A percentile compares a stretch with the other conserved stretches of the same genome.
phyloP scores from a whole-genome alignment of 306 rosid species.

The Sicyos edulis region DNA sequence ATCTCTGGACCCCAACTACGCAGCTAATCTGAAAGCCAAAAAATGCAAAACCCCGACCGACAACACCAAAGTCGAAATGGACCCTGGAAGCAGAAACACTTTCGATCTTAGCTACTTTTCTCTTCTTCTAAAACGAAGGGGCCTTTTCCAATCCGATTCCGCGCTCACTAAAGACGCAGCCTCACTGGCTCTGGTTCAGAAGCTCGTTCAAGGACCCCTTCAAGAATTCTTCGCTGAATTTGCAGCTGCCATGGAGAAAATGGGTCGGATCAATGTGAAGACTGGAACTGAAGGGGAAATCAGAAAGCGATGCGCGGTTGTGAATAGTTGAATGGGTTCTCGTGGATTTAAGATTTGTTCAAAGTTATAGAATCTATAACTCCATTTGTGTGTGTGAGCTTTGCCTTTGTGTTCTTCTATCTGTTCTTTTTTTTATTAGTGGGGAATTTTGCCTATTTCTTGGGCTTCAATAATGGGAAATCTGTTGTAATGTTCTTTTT shows the following conservation, averaged over 20 bases:
- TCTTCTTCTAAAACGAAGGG: slow-evolving; percentile 58
- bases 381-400: no score
- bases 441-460: no score
- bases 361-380: no score
- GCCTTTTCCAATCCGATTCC: slow-evolving; percentile 69
- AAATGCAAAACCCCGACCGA: slow-evolving; percentile 58
- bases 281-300: slow-evolving; percentile 78
- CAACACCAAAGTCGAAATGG: slow-evolving; percentile 69
- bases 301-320: slow-evolving; percentile 67
- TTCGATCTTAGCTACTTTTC: slow-evolving; percentile 69
- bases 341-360: neutral
- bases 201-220: slow-evolving; percentile 46
- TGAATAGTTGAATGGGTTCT: slow-evolving; percentile 36
- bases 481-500: neutral
- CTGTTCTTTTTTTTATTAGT: no score
- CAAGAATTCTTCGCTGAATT: slow-evolving; percentile 53
- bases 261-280: slow-evolving; percentile 61
- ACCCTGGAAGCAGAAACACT: slow-evolving; percentile 81
- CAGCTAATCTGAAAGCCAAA: slow-evolving; percentile 57
- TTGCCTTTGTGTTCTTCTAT: no score
- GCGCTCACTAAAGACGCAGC: slow-evolving; percentile 48
- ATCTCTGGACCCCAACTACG: slow-evolving; percentile 61
- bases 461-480: neutral
- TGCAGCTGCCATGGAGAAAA: slow-evolving; percentile 64
- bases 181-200: slow-evolving; percentile 35